Base-by-base conservation (phyloP, 148 eudicot genomes). In the Amaranthus palmeri region DNA sequence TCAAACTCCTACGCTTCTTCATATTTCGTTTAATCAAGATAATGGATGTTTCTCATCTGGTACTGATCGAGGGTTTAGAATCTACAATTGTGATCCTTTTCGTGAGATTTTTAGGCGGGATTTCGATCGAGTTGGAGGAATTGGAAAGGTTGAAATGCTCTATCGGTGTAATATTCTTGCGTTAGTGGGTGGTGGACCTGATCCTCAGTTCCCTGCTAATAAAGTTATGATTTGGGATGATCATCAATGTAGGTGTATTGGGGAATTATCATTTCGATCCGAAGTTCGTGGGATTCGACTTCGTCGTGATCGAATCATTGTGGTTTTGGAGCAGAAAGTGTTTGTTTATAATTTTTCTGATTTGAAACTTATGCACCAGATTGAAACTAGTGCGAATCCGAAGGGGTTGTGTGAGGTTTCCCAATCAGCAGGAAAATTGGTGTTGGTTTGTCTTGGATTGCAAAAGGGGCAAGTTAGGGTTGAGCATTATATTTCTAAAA, bases 191-290 rank as follows among this genome's bases (percentile, higher is more conserved):
- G 98, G 98, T 6, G 98, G 96, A 0, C 82, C 91, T 4, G 81
- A 89, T 14, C 93, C 98, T 3, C 96, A 85, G 71, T 92, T 88
- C 51, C 91, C 98, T 5, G 77, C 84, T 8, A 90, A 92, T 61
- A 92, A 90, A 80, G 96, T 90, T 12, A 90, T 90, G 96, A 88
- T 88, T 36, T 90, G 98, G 98, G 96, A 92, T 58, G 98, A 92
- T 70, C 93, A 92, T 52, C 93, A 90, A 61, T 83, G 90, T 72
- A 65, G 98, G 45, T 92, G 96, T 68, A 90, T 92, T 3, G 97
- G 97, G 36, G 98, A 90, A 54, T 52, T 90, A n/a, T 90, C 93
- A 7, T 92, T 92, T 65, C 80, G 96, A 75, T 90, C 93, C 0
- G 96, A 92, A 75, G 98, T 90, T 60, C 85, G 88, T 0, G 88